A percentile compares a stretch with the other conserved stretches of the same genome.
Evolutionary conservation across 768 basidiomycete species (phyloP).

Genomic region (Psilocybe cyanescens): DNA sequence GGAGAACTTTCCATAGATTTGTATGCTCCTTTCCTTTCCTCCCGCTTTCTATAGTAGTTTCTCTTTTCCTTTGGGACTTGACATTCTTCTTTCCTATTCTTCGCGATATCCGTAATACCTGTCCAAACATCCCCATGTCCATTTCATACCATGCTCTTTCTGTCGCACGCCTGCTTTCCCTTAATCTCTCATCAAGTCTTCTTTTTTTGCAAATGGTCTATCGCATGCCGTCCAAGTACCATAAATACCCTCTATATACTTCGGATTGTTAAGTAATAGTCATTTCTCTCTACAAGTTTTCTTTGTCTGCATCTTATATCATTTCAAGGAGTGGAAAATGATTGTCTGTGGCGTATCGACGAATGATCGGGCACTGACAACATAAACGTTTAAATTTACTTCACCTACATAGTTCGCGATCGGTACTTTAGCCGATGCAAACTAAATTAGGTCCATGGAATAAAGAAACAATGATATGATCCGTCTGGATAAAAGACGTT

Average conservation of each 20-base stretch:
- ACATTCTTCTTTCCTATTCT: background rate
- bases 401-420: background rate
- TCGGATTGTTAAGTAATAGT: conserved; percentile 18
- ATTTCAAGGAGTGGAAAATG: background rate
- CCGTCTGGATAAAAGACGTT: background rate
- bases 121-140: background rate
- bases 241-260: conserved; percentile 28
- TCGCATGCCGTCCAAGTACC: conserved; percentile 21
- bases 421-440: background rate
- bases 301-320: background rate
- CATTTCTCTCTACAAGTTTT: conserved; percentile 7
- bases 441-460: background rate
- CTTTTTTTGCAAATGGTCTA: background rate
- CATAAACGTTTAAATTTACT: no score
- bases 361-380: background rate
- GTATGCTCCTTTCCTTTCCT: background rate
- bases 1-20: background rate
- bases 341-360: background rate
- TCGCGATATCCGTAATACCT: background rate
- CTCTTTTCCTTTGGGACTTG: conserved; percentile 2
- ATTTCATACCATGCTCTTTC: conserved; percentile 7
- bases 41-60: background rate
- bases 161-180: background rate
- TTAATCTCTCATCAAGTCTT: background rate
- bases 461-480: background rate